phyloP scores from a whole-genome alignment of 306 rosid genomes.

The Cicer judaicum region DNA sequence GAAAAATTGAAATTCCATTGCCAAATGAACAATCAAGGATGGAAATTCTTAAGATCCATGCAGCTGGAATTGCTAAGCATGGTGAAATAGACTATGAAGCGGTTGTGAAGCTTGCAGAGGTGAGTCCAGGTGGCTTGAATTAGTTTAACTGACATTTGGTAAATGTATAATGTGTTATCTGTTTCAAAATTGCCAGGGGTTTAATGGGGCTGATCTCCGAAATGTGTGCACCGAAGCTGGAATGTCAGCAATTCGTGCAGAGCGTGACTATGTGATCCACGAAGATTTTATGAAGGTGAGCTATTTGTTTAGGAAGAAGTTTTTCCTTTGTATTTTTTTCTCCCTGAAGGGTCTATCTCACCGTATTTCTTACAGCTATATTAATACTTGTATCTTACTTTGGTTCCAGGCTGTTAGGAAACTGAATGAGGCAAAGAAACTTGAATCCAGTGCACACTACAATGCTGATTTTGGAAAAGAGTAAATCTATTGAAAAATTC shows the following conservation, averaged over 20 bases:
- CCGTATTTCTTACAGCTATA: background rate
- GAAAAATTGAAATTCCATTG: slow-evolving; percentile 95
- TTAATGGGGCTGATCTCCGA: slow-evolving; percentile 95
- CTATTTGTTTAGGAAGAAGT: slow-evolving; percentile 8
- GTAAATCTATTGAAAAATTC: slow-evolving; percentile 36
- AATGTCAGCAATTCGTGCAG: slow-evolving; percentile 96
- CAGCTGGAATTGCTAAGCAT: slow-evolving; percentile 94
- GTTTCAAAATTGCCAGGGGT: slow-evolving; percentile 63
- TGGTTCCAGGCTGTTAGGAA: slow-evolving; percentile 87
- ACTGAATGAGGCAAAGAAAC: slow-evolving; percentile 93
- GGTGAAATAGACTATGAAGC: slow-evolving; percentile 99
- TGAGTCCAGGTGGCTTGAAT: slow-evolving; percentile 42
- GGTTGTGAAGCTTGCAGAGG: slow-evolving; percentile 98
- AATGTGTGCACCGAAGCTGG: slow-evolving; percentile 99
- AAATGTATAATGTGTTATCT: slow-evolving; percentile 36
- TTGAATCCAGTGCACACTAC: slow-evolving; percentile 89
- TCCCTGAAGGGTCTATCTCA: background rate
- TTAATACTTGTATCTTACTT: slow-evolving; percentile 16
- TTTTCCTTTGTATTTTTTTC: background rate
- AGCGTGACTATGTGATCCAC: slow-evolving; percentile 93
- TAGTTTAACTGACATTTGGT: slow-evolving; percentile 4
- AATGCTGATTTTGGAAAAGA: slow-evolving; percentile 88
- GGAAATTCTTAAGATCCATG: slow-evolving; percentile 98
- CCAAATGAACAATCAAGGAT: slow-evolving; percentile 95
- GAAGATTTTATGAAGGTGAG: slow-evolving; percentile 97